phyloP scores from a whole-genome alignment of 768 basidiomycete species.

The Tricholoma bakamatsutake region DNA sequence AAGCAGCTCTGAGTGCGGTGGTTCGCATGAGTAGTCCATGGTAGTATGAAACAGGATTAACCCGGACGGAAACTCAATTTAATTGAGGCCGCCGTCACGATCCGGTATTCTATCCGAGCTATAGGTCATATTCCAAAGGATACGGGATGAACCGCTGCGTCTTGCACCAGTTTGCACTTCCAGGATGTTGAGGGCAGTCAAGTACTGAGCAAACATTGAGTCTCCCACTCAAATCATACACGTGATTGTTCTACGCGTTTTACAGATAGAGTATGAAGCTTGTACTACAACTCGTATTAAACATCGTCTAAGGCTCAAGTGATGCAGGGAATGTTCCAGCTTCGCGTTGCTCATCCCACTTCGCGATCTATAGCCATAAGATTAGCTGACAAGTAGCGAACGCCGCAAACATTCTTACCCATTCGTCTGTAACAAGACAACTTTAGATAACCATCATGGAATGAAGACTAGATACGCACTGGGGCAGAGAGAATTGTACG shows the following conservation, averaged over 20 bases:
- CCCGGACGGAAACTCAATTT: slow-evolving; percentile 10
- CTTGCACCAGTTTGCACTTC: no score
- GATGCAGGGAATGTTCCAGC: slow-evolving; percentile 89
- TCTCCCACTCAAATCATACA: not conserved
- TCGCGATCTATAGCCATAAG: slow-evolving; percentile 50
- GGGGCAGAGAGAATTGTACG: slow-evolving; percentile 95
- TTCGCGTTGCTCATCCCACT: slow-evolving; percentile 95
- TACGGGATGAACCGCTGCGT: no score
- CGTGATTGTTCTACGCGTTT: not conserved
- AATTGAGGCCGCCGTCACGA: not conserved
- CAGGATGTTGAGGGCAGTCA: no score
- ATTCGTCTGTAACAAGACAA: slow-evolving; percentile 61
- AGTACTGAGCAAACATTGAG: no score
- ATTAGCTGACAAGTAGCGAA: slow-evolving; percentile 7
- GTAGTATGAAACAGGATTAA: slow-evolving; percentile 14
- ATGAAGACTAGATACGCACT: slow-evolving; percentile 54
- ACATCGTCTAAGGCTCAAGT: slow-evolving; percentile 49
- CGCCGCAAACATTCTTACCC: slow-evolving; percentile 47
- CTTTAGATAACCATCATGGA: not conserved
- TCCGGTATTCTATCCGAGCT: not conserved
- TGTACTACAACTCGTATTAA: not conserved
- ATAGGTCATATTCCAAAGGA: no score
- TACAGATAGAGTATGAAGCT: not conserved
- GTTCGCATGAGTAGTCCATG: slow-evolving; percentile 46
- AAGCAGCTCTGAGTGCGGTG: slow-evolving; percentile 41